Percentiles rank a stretch among this genome's conserved stretches.
These are phyloP conservation scores for Tuber indicum DNA, from an alignment of 495 filamentous ascomycete genomes.

Conservation along the genomic window DNA sequence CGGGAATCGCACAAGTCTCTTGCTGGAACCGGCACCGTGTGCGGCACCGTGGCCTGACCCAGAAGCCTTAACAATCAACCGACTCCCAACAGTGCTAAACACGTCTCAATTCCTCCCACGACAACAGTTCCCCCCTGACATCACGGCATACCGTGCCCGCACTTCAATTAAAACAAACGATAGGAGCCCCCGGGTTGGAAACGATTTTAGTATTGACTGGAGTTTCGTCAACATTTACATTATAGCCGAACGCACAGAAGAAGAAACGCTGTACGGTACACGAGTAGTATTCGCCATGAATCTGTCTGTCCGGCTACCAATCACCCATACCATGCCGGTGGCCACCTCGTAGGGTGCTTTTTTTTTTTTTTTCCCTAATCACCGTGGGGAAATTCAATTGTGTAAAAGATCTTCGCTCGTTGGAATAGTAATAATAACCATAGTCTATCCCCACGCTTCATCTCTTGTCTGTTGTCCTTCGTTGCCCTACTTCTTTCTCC, in stretches of 20 bases:
- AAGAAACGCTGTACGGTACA: constrained; percentile 2
- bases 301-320: not conserved
- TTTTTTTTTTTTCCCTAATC: not conserved
- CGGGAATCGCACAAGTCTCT: not conserved
- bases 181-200: not conserved
- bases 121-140: not conserved
- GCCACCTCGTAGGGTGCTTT: not conserved
- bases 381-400: not conserved
- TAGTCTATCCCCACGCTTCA: not conserved
- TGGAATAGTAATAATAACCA: not conserved
- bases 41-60: not conserved
- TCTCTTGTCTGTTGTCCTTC: not conserved
- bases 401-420: not conserved
- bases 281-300: not conserved
- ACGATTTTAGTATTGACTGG: not conserved
- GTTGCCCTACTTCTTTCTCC: not conserved
- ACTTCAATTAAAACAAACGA: not conserved
- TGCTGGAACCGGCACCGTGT: not conserved
- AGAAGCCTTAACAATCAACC: not conserved
- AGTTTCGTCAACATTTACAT: not conserved
- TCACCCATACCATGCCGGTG: not conserved
- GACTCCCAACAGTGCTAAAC: not conserved
- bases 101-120: constrained; percentile 1
- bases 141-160: not conserved
- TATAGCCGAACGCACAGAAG: not conserved